Conservation (phyloP, 2,329 filamentous ascomycete genomes). For the Amphichorda felina region DNA sequence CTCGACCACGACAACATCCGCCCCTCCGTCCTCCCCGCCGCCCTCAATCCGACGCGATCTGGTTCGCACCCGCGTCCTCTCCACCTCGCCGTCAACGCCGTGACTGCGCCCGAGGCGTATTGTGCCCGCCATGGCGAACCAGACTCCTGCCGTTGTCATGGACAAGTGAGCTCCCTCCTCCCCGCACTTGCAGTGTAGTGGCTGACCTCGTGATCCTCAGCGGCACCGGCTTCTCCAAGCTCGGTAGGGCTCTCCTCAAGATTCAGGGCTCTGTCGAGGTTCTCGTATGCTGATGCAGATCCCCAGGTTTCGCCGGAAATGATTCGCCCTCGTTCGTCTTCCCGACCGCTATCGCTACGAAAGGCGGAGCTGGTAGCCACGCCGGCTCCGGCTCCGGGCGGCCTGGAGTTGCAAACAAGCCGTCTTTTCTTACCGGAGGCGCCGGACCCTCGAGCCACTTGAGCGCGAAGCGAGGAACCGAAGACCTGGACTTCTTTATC, state of each 20-base stretch:
- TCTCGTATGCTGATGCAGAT: slow-evolving; percentile 12
- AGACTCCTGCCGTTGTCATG: slow-evolving; percentile 99
- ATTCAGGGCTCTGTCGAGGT: neutral
- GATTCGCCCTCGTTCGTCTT: slow-evolving; percentile 99
- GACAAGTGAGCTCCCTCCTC: slow-evolving; percentile 76
- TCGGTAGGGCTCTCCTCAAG: slow-evolving; percentile 51
- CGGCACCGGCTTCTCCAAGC: slow-evolving; percentile 98
- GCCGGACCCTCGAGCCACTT: slow-evolving; percentile 74
- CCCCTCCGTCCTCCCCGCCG: neutral
- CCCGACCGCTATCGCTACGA: slow-evolving; percentile 95
- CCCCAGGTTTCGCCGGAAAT: slow-evolving; percentile 89
- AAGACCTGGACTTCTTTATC: slow-evolving; percentile 98
- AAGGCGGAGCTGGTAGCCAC: slow-evolving; percentile 61
- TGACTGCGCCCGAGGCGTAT: slow-evolving; percentile 1
- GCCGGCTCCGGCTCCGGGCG: slow-evolving; percentile 75
- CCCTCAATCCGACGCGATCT: neutral
- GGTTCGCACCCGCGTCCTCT: neutral
- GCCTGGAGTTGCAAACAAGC: slow-evolving; percentile 86
- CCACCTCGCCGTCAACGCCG: neutral
- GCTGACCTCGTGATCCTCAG: slow-evolving; percentile 38
- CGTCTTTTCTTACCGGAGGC: slow-evolving; percentile 85
- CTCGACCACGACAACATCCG: neutral
- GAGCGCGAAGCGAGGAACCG: slow-evolving; percentile 85
- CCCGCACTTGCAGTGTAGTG: slow-evolving; percentile 15
- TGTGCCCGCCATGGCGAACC: slow-evolving; percentile 64